phyloP scores from a whole-genome alignment of 345 rosid genomes.

The Isatis tinctoria region DNA sequence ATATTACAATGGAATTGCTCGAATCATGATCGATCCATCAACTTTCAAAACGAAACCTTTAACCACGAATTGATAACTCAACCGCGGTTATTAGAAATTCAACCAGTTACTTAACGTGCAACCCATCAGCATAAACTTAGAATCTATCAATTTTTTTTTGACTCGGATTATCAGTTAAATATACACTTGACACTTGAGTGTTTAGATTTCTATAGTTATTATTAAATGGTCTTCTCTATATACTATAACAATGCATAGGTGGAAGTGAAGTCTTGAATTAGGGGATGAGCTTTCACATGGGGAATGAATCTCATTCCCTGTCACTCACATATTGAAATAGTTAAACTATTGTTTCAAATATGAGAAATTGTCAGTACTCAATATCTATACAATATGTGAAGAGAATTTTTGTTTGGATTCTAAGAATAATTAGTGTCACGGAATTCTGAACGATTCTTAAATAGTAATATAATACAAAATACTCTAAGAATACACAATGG shows the following conservation, averaged over 20 bases:
- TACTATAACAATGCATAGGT: constrained; percentile 20
- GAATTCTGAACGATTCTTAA: constrained; percentile 11
- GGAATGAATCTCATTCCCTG: constrained; percentile 22
- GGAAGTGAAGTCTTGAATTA: constrained; percentile 22
- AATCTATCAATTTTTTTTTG: neutral
- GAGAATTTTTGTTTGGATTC: constrained; percentile 18
- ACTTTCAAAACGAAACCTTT: neutral
- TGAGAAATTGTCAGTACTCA: neutral
- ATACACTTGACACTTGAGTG: neutral
- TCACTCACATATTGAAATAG: constrained; percentile 3
- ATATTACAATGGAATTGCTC: neutral
- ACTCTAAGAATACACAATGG: neutral
- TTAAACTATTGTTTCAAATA: neutral
- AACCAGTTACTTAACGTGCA: neutral
- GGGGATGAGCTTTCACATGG: constrained; percentile 24
- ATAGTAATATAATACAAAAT: neutral
- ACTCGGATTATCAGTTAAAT: constrained; percentile 16
- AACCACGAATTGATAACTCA: neutral
- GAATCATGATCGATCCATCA: neutral
- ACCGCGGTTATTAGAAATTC: neutral
- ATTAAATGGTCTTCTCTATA: neutral
- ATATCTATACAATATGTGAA: neutral
- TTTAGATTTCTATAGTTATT: neutral
- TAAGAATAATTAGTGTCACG: constrained; percentile 22
- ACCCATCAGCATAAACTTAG: neutral